Conservation (phyloP, 2,329 filamentous ascomycete genomes). For the Aquanectria penicillioides region DNA sequence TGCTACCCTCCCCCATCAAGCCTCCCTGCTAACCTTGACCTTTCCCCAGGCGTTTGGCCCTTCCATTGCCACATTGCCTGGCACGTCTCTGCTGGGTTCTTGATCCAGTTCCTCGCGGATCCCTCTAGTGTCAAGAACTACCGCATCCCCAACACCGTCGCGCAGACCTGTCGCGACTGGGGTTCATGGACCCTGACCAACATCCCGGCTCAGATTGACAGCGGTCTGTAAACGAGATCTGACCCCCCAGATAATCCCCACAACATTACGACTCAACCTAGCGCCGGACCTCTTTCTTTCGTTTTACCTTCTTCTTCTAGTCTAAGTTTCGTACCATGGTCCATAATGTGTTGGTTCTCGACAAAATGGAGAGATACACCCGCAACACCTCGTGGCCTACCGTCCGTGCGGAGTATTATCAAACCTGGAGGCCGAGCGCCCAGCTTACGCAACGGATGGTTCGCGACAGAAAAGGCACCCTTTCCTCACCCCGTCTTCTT, state of each 20-base stretch:
- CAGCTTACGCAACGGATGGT: no score
- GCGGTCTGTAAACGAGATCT: constrained; percentile 53
- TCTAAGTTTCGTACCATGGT: constrained; percentile 13
- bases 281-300: not conserved
- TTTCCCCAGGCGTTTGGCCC: constrained; percentile 57
- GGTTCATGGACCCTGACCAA: constrained; percentile 57
- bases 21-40: constrained; percentile 14
- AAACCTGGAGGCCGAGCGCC: no score
- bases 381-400: no score
- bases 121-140: constrained; percentile 51
- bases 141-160: constrained; percentile 57
- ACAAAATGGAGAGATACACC: no score
- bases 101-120: constrained; percentile 60
- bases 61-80: constrained; percentile 67
- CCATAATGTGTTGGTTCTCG: no score
- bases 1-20: constrained; percentile 11
- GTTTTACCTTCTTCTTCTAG: constrained; percentile 7
- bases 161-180: constrained; percentile 66
- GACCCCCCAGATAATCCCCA: not conserved
- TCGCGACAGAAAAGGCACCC: no score
- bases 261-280: not conserved
- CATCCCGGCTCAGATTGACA: constrained; percentile 63
- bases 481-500: no score
- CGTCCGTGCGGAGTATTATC: no score
- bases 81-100: constrained; percentile 64